Evolutionary conservation across 164 flowering plant species (phyloP), one percentile per base, ranked within the genome.

Genomic region (Vitis amurensis): DNA sequence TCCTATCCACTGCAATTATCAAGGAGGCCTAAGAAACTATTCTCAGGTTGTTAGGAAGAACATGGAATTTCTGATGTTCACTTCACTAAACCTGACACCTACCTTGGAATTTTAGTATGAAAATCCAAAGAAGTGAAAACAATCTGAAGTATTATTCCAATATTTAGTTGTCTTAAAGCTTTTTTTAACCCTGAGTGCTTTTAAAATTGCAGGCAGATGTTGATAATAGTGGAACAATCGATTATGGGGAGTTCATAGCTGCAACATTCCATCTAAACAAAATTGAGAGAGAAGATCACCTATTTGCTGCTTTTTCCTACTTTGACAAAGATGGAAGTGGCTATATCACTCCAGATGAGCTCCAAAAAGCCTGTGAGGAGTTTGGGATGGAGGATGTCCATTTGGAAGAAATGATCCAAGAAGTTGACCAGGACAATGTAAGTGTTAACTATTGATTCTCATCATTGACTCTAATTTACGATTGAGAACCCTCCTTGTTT

Each of bases 171-270:
- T 10, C 29, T 17, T 55, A 55, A 55, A 55, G 14, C 17, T 13
- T 55, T 3, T 13, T 55, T 16, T 58, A n/a, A 59, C 14, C 61
- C 9, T 19, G 11, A 13, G 16, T n/a, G 23, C 27, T 62, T 59
- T 29, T 67, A 62, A 48, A 72, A 75, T 66, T 77, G 50, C 85
- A 92, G 95, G 95, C 92, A 0, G 93, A 90, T 78, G 73, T 90
- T 68, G 92, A 92, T 72, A 90, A 89, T 59, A 92, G 76, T 55
- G 95, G 93, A 11, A 82, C 91, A 8, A 92, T 92, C 65, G 93
- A 90, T 61, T 87, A 88, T 49, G 87, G 87, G 19, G 97, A 91
- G 74, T 91, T 91, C 79, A 74, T 91, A 70, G 97, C 94, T 10
- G 93, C 97, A 56, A 88, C 88, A 8, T 63, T 92, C 74, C 91